Evolutionary conservation across 2,329 filamentous ascomycete genomes (phyloP), one percentile per base, ranked within the genome.

Genomic region (Xylaria sp.): DNA sequence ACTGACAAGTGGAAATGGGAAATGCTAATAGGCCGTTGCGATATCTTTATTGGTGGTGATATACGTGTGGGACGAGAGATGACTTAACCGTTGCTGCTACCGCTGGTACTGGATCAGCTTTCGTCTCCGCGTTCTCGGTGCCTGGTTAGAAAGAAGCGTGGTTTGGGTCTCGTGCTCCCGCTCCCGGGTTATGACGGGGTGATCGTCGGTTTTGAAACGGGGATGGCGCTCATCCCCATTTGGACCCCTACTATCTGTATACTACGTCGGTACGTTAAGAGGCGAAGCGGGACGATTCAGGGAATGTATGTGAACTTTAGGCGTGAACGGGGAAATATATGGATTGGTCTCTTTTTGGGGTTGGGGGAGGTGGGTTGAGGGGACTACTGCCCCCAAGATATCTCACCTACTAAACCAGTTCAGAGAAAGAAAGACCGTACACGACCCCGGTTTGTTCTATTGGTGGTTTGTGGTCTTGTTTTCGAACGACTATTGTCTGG

Each of bases 161-260:
- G 23, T 66, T 63, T 69, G 28, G 63, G 28, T 23, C 18, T 63
- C n/a, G 20, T 60, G 34, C 34, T 37, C n/a, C 15, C 56, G 34
- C 6, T 37, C 68, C 54, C 48, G 68, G 54, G 23, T 56, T 52
- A 65, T 70, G 68, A 68, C 60, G 56, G 25, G 39, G 39, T 12
- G 68, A 70, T 68, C 65, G 56, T 46, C 68, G 56, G 41, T 52
- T 10, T n/a, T 62, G 68, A 68, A 68, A 67, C 65, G 28, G 23
- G 55, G 7, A 37, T 10, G 37, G 46, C 61, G 4, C 15, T 23
- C 39, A 32, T 32, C 44, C 44, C 62, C 25, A 23, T 23, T 23
- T 50, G 18, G 58, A 50, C 61, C 50, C 55, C n/a, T 65, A 48
- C 25, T 25, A 34, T 15, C 41, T n/a, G 18, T 46, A 5, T 7